Base-by-base conservation (phyloP, 441 rosid species). In the Arabidopsis lyrata region DNA sequence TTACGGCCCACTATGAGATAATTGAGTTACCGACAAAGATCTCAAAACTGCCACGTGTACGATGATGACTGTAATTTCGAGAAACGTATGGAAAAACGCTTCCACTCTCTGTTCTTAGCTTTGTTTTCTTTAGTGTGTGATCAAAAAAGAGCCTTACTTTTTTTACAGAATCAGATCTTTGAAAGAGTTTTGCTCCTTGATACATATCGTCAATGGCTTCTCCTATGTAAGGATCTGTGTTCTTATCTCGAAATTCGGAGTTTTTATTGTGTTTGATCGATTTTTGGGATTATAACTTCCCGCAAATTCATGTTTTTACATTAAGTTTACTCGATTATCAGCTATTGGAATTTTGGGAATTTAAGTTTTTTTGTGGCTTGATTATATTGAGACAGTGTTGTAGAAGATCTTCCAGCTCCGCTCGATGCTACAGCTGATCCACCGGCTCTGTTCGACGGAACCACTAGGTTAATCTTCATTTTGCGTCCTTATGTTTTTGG, bases 371-470 rank as follows among this genome's bases (percentile, higher is more conserved):
- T 18, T 34, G 9, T 57, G 7, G 29, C 49, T 41, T 47, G 44
- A 31, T 67, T 38, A 16, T 63, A 63, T 57, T 3, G 66, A 53
- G 39, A 41, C 53, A 80, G 84, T 18, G 77, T 38, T 14, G 39
- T 69, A 45, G 85, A 81, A 69, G 56, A 50, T 47, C 72, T 76
- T 72, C 86, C 82, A 47, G 76, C 81, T 9, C 18, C 79, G 0
- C 73, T 87, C 53, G 84, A 80, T 55, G 85, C 88, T 61, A 73
- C 79, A 47, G 53, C 85, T 15, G 77, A 75, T 50, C 86, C 76
- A 38, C 86, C 89, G 10, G 67, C 88, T 52, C 76, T 87, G 58
- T 87, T 87, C 44, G 89, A 87, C 57, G 91, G 91, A 71, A 84
- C 89, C 65, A 85, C 81, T 42, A 87, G 88, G 91, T 85, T 70